phyloP scores from a whole-genome alignment of 2,329 filamentous ascomycete genomes.

The Exophiala viscosa region DNA sequence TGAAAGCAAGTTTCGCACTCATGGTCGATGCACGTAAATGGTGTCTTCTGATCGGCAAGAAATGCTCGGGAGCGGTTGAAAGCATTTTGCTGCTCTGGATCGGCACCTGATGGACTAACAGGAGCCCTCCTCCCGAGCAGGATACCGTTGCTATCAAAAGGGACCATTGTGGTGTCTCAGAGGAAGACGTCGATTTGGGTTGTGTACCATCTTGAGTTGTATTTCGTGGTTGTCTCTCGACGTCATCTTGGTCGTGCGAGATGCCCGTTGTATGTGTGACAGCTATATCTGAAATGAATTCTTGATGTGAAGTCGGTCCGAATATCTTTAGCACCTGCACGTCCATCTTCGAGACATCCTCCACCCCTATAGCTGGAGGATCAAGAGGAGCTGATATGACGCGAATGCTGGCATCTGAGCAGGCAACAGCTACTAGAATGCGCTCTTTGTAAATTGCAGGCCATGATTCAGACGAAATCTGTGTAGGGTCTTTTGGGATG shows the following conservation, averaged over 20 bases:
- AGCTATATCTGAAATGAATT: slow-evolving; percentile 49
- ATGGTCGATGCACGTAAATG: slow-evolving; percentile 49
- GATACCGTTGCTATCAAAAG: slow-evolving; percentile 47
- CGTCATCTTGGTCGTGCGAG: slow-evolving; percentile 29
- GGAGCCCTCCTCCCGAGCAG: slow-evolving; percentile 41
- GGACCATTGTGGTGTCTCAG: slow-evolving; percentile 36
- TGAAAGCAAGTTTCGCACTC: slow-evolving; percentile 48
- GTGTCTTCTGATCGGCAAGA: slow-evolving; percentile 45
- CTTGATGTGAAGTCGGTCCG: slow-evolving; percentile 47
- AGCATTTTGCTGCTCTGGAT: slow-evolving; percentile 31
- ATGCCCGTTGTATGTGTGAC: slow-evolving; percentile 49
- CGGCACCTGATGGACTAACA: slow-evolving; percentile 44
- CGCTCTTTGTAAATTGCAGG: slow-evolving; percentile 48
- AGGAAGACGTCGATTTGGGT: slow-evolving; percentile 15
- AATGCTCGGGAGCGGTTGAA: slow-evolving; percentile 35
- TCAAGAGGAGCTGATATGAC: slow-evolving; percentile 53
- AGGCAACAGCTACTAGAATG: slow-evolving; percentile 54
- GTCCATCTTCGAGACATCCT: slow-evolving; percentile 36
- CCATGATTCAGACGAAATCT: slow-evolving; percentile 33
- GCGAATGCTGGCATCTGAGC: slow-evolving; percentile 55
- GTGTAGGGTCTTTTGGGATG: slow-evolving; percentile 35
- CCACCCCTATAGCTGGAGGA: slow-evolving; percentile 47
- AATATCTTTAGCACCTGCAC: slow-evolving; percentile 49
- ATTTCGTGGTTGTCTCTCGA: slow-evolving; percentile 31
- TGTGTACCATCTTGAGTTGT: slow-evolving; percentile 33